Base-by-base conservation (phyloP, 108 stramenopile genomes). In the Skeletonema marinoi region DNA sequence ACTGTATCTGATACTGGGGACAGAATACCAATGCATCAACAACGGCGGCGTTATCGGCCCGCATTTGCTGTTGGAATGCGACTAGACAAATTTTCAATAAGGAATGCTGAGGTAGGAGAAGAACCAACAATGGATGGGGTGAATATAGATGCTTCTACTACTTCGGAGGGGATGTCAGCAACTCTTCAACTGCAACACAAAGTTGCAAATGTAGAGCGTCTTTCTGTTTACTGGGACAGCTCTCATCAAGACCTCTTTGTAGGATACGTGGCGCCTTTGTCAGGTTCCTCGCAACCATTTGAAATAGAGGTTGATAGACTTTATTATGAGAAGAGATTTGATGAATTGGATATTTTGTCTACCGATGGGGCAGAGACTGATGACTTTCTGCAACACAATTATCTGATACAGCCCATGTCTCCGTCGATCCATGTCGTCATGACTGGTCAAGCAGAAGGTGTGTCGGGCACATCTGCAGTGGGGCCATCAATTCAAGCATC, bases 221-320 rank as follows among this genome's bases (percentile, higher is more conserved):
- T 92, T 17, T 89, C 89, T 14, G 67, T 88, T 4, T 92, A 92
- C 65, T 92, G 91, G 91, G 89, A 92, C 42, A 79, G 81, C 41
- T 58, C 68, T 31, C 50, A 68, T 17, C 48, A 44, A 30, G 68
- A 68, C 30, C 42, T 68, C 3, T 68, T 68, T 68, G 68, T 68
- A 8, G 50, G 68, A n/a, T 68, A 39, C 8, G 51, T 32, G 31
- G 17, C 68, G 11, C 54, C 63, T 42, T 68, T 16, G 48, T 58
- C 51, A 11, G 66, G 51, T 21, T 8, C 6, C n/a, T 17, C n/a
- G 19, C 51, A 58, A 2, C 19, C 51, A n/a, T 30, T 9, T 12
- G 17, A n/a, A 54, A 29, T 51, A 58, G 35, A 65, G 5, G 51
- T 54, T 51, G 51, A 65, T 62, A 73, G 65, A 35, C 19, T 66